Conservation (phyloP, 176 grass and related monocot genomes). For the Tillandsia leiboldiana region DNA sequence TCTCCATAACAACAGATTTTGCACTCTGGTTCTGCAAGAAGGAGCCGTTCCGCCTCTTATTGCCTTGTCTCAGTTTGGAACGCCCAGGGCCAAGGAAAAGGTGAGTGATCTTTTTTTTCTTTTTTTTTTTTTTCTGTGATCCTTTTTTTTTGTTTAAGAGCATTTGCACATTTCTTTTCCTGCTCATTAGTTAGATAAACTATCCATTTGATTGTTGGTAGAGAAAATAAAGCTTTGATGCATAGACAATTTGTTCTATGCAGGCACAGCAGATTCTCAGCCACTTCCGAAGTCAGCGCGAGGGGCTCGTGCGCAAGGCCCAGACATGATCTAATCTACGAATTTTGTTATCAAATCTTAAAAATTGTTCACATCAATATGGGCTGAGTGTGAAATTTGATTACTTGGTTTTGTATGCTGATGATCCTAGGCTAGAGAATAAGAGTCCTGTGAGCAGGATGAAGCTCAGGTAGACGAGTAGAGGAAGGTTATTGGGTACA, state of each 20-base stretch:
- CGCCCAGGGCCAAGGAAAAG: constrained; percentile 43
- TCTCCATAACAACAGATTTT: constrained; percentile 33
- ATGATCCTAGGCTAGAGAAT: not conserved
- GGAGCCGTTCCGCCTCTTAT: constrained; percentile 45
- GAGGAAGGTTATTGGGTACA: not conserved
- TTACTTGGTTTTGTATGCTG: not conserved
- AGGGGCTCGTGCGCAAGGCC: constrained; percentile 19
- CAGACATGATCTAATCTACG: constrained; percentile 13
- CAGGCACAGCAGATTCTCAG: constrained; percentile 45
- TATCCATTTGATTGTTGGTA: constrained; percentile 1
- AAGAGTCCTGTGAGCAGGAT: not conserved
- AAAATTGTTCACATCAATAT: not conserved
- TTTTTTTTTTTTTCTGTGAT: not conserved
- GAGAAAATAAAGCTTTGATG: not conserved
- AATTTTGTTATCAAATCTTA: not conserved
- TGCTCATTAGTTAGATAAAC: constrained; percentile 1
- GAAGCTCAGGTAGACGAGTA: not conserved
- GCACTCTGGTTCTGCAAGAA: constrained; percentile 44
- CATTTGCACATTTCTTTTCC: not conserved
- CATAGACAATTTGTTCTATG: constrained; percentile 2
- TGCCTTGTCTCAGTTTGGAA: constrained; percentile 47
- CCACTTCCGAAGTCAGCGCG: constrained; percentile 37
- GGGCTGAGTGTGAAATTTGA: not conserved
- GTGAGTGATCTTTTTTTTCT: constrained; percentile 5
- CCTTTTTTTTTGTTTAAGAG: too few relatives aligned